Evolutionary conservation across 192 early-diverging fungal species (phyloP).

Genomic region (Chytriomyces confervae): DNA sequence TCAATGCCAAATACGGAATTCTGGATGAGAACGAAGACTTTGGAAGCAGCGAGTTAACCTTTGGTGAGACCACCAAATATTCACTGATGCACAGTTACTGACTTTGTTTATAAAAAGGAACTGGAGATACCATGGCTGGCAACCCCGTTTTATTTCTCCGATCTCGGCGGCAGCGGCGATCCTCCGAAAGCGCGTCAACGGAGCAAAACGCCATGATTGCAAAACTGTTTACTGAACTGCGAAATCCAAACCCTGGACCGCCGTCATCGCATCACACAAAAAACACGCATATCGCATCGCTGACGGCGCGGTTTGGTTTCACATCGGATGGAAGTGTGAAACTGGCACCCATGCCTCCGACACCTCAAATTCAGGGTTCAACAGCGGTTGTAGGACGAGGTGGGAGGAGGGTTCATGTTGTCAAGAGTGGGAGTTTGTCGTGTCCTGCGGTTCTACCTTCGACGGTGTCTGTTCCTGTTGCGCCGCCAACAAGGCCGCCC

Average conservation of each 20-base stretch:
- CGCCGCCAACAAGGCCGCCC: no score
- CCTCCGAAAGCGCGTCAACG: not conserved
- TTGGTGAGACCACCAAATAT: slow-evolving; percentile 27
- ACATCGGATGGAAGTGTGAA: no score
- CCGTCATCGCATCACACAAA: no score
- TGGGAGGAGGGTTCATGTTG: no score
- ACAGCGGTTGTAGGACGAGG: no score
- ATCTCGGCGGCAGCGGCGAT: slow-evolving; percentile 6
- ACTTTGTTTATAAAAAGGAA: slow-evolving; percentile 20
- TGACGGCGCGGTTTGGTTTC: no score
- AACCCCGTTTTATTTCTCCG: slow-evolving; percentile 51
- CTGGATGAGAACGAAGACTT: slow-evolving; percentile 29
- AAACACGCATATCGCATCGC: no score
- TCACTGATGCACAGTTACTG: not conserved
- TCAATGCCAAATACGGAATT: not conserved
- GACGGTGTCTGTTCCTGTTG: no score
- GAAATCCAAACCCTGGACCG: not conserved
- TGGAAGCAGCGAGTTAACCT: slow-evolving; percentile 41
- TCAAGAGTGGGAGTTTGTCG: no score
- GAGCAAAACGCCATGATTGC: not conserved
- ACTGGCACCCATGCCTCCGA: no score
- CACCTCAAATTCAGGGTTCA: no score
- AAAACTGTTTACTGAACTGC: slow-evolving; percentile 4
- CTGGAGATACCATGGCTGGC: slow-evolving; percentile 45
- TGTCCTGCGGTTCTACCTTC: no score